phyloP scores from a whole-genome alignment of 176 grass and related monocot genomes.

The Olyra latifolia region DNA sequence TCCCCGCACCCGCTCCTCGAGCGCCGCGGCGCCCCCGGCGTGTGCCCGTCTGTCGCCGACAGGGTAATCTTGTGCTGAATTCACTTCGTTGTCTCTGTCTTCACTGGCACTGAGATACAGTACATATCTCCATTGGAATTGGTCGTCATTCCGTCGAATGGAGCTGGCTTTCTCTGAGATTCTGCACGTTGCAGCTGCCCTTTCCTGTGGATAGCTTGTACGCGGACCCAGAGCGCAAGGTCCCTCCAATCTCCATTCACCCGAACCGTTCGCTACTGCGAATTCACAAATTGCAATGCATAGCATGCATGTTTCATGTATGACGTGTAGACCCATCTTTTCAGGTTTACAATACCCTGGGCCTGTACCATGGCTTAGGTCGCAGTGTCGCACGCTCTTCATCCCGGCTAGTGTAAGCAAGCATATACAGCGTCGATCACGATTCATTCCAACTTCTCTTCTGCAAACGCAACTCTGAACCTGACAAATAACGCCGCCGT shows the following conservation, averaged over 20 bases:
- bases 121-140: background rate
- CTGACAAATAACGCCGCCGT: background rate
- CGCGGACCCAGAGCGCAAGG: constrained; percentile 89
- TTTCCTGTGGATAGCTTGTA: constrained; percentile 86
- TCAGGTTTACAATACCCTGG: constrained; percentile 76
- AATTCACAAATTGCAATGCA: background rate
- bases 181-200: constrained; percentile 49
- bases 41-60: constrained; percentile 44
- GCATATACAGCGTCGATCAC: background rate
- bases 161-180: constrained; percentile 15
- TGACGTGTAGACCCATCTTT: background rate
- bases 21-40: background rate
- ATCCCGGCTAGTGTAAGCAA: constrained; percentile 69
- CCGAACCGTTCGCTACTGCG: background rate
- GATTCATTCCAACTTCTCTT: background rate
- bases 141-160: background rate
- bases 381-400: constrained; percentile 69
- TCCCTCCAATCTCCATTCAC: background rate
- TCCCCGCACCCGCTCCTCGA: background rate
- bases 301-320: background rate
- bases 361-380: constrained; percentile 70
- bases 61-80: constrained; percentile 42
- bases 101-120: background rate
- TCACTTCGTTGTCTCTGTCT: background rate
- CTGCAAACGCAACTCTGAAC: background rate